Conservation (phyloP, 2,329 filamentous ascomycete species). For the Coniella vitis region DNA sequence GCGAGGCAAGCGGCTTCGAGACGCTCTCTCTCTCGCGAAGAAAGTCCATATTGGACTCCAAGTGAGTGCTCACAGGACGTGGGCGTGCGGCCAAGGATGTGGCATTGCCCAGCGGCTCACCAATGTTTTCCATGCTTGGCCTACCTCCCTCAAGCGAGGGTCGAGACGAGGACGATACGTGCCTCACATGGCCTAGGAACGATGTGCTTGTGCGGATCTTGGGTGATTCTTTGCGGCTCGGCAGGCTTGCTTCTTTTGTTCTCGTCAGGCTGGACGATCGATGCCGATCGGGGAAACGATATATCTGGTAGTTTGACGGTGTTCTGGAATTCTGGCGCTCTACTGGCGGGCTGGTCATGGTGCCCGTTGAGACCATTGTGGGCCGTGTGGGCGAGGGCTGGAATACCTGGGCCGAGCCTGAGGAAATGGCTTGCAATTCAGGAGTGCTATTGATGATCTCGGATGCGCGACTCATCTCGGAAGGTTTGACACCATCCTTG, state of each 20-base stretch:
- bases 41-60: conserved; percentile 77
- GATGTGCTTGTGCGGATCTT: conserved; percentile 23
- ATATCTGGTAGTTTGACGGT: conserved; percentile 35
- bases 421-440: conserved; percentile 52
- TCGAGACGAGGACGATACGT: conserved; percentile 43
- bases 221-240: conserved; percentile 11
- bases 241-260: conserved; percentile 22
- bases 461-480: conserved; percentile 53
- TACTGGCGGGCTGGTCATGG: conserved; percentile 61
- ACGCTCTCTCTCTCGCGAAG: conserved; percentile 68
- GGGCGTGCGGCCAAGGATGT: conserved; percentile 38
- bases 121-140: conserved; percentile 54
- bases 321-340: conserved; percentile 36
- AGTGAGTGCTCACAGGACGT: conserved; percentile 74
- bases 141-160: conserved; percentile 67
- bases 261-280: conserved; percentile 34
- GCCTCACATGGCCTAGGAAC: conserved; percentile 32
- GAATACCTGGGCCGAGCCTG: conserved; percentile 30
- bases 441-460: conserved; percentile 58
- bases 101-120: conserved; percentile 51
- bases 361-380: conserved; percentile 56
- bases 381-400: conserved; percentile 28
- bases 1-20: conserved; percentile 33
- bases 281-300: conserved; percentile 35
- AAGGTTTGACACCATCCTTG: conserved; percentile 31